Conservation (phyloP, 306 rosid genomes). For the Leucaena leucocephala region DNA sequence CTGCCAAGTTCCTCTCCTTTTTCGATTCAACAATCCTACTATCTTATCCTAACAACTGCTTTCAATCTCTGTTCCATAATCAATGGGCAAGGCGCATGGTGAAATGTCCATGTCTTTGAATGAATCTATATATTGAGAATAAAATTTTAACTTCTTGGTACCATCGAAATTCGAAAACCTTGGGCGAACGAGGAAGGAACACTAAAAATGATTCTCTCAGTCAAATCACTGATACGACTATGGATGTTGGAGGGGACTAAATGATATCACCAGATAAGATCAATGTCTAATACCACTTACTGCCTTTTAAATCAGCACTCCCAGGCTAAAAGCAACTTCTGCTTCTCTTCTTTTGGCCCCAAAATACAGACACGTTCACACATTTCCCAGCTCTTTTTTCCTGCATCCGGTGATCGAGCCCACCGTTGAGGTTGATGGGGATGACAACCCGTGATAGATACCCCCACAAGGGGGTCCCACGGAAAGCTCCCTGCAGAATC, state of each 20-base stretch:
- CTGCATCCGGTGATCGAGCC: too few relatives aligned
- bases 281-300: neutral
- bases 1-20: neutral
- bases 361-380: too few relatives aligned
- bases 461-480: neutral
- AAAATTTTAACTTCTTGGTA: neutral
- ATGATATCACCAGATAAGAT: slow-evolving; percentile 15
- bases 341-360: neutral
- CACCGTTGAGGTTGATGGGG: neutral
- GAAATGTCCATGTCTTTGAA: neutral
- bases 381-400: too few relatives aligned
- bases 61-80: neutral
- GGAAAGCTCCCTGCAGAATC: neutral
- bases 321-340: neutral
- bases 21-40: neutral
- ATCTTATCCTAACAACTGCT: neutral
- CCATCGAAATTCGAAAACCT: neutral
- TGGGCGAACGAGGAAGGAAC: neutral
- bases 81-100: neutral
- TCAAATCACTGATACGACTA: neutral
- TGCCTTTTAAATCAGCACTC: neutral
- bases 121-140: neutral
- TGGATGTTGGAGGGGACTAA: neutral
- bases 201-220: neutral
- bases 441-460: neutral